phyloP scores from a whole-genome alignment of 306 rosid genomes.

The Vigna hirtella region DNA sequence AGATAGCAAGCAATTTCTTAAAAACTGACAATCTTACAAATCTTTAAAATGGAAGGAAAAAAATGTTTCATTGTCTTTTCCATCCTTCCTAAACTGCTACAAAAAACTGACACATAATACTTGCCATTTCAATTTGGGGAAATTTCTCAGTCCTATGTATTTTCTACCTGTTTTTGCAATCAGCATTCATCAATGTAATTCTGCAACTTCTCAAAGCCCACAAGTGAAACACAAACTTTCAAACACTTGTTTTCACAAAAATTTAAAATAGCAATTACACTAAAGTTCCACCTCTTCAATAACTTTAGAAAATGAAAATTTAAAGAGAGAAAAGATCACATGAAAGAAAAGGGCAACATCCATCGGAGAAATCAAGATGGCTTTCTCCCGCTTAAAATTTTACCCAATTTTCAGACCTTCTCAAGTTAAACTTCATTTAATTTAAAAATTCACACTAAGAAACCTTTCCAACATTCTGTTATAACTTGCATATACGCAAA shows the following conservation, averaged over 20 bases:
- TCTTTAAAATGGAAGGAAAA: constrained; percentile 26
- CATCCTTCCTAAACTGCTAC: constrained; percentile 15
- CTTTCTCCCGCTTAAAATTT: neutral
- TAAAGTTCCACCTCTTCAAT: neutral
- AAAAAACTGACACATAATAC: neutral
- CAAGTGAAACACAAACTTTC: neutral
- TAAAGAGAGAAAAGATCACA: constrained; percentile 14
- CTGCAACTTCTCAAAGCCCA: constrained; percentile 2
- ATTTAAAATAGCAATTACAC: neutral
- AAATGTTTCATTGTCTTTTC: neutral
- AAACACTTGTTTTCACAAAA: neutral
- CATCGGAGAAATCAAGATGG: constrained; percentile 11
- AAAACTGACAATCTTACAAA: constrained; percentile 16
- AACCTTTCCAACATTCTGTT: neutral
- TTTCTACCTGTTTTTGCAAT: constrained; percentile 2
- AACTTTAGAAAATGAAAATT: neutral
- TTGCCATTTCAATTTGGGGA: constrained; percentile 8
- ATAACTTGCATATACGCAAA: neutral
- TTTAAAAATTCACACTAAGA: neutral
- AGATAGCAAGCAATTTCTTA: neutral
- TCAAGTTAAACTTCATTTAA: too few species aligned
- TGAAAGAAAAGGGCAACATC: constrained; percentile 3
- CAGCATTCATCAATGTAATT: constrained; percentile 1
- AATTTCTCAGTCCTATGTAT: neutral
- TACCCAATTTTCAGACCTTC: constrained; percentile 1